Evolutionary conservation across 2,329 filamentous ascomycete species (phyloP).

Genomic region (Trichoderma semiorbis): DNA sequence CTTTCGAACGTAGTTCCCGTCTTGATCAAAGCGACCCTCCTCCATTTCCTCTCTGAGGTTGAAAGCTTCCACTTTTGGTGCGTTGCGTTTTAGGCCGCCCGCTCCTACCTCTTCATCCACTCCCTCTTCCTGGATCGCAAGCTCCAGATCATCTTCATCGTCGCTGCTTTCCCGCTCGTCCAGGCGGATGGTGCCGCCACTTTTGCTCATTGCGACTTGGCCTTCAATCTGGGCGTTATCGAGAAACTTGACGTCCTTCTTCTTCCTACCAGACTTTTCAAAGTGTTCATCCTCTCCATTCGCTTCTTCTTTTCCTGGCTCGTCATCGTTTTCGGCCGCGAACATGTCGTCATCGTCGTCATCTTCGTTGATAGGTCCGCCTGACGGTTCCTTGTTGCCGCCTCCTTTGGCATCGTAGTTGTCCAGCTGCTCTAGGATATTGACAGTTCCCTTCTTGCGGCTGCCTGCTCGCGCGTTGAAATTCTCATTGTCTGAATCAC

Average conservation of each 20-base stretch:
- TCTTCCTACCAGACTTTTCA: slow-evolving; percentile 52
- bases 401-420: slow-evolving; percentile 48
- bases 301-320: slow-evolving; percentile 33
- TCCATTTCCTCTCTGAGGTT: slow-evolving; percentile 89
- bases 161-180: slow-evolving; percentile 56
- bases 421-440: slow-evolving; percentile 51
- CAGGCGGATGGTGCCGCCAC: slow-evolving; percentile 67
- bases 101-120: slow-evolving; percentile 87
- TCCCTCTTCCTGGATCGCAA: slow-evolving; percentile 68
- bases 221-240: slow-evolving; percentile 68
- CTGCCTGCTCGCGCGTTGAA: slow-evolving; percentile 72
- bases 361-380: slow-evolving; percentile 29
- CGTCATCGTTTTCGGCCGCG: slow-evolving; percentile 60
- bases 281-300: slow-evolving; percentile 25
- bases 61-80: slow-evolving; percentile 92
- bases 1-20: slow-evolving; percentile 88
- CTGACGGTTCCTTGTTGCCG: slow-evolving; percentile 30
- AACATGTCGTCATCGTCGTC: slow-evolving; percentile 76
- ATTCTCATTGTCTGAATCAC: slow-evolving; percentile 86
- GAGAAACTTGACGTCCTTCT: slow-evolving; percentile 59
- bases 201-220: slow-evolving; percentile 69
- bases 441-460: slow-evolving; percentile 48
- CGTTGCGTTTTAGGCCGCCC: slow-evolving; percentile 86
- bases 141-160: slow-evolving; percentile 66
- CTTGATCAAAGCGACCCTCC: slow-evolving; percentile 86